These are phyloP conservation scores for Malus domestica DNA, from an alignment of 306 rosid species.

Conservation along the genomic window ASM211411v1 NC_041805.1:14982501-14983000, in stretches of 20 bases:
- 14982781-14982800: conserved; percentile 1
- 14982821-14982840: conserved; percentile 14
- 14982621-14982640: background rate
- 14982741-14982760: conserved; percentile 83
- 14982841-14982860: conserved; percentile 13
- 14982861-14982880: conserved; percentile 4
- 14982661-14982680: conserved; percentile 17
- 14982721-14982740: conserved; percentile 73
- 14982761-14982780: conserved; percentile 37
- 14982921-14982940: conserved; percentile 17
- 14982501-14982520: too few relatives aligned
- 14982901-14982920: background rate
- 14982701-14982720: conserved; percentile 33
- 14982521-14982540: too few relatives aligned
- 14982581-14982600: too few relatives aligned
- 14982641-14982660: background rate
- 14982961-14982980: conserved; percentile 14
- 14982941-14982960: conserved; percentile 34
- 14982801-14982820: conserved; percentile 7
- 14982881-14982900: background rate
- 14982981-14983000: conserved; percentile 20
- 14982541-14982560: too few relatives aligned
- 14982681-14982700: conserved; percentile 62
- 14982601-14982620: too few relatives aligned
- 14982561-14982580: too few relatives aligned